Percentiles rank a stretch among this genome's conserved stretches.
phyloP scores from a whole-genome alignment of 2,329 filamentous ascomycete species.

The Byssochlamys sp. region DNA sequence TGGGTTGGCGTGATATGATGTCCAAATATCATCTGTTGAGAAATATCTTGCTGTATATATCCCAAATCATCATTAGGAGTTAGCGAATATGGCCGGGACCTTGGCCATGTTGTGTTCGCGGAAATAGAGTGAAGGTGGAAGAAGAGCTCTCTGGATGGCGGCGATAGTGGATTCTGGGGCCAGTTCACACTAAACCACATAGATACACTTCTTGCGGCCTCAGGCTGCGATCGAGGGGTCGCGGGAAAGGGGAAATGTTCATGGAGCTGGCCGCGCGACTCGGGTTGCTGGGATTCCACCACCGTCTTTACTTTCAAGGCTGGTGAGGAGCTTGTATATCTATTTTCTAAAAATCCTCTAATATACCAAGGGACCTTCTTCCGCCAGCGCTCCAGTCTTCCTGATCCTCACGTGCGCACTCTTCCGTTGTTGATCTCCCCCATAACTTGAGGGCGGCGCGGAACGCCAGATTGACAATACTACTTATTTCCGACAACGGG shows the following conservation, averaged over 20 bases:
- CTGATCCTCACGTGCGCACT: background rate
- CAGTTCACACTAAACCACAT: conserved; percentile 14
- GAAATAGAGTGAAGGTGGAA: background rate
- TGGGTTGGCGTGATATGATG: background rate
- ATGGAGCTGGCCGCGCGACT: background rate
- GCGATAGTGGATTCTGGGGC: background rate
- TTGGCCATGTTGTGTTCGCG: background rate
- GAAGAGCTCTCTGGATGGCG: background rate
- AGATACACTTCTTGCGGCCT: conserved; percentile 6
- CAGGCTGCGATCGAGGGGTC: background rate
- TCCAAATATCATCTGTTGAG: background rate
- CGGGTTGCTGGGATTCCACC: background rate
- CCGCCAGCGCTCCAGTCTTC: background rate
- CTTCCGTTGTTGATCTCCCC: background rate
- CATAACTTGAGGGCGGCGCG: background rate
- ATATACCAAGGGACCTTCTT: background rate
- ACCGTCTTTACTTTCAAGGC: background rate
- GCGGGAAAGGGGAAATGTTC: background rate
- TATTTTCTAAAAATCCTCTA: background rate
- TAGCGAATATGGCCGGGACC: background rate
- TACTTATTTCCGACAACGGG: background rate
- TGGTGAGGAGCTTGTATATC: background rate
- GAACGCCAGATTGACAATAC: background rate
- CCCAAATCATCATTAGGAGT: background rate
- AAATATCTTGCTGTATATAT: background rate